Evolutionary conservation across 2,329 filamentous ascomycete species (phyloP).

Genomic region (Trichophyton simii): DNA sequence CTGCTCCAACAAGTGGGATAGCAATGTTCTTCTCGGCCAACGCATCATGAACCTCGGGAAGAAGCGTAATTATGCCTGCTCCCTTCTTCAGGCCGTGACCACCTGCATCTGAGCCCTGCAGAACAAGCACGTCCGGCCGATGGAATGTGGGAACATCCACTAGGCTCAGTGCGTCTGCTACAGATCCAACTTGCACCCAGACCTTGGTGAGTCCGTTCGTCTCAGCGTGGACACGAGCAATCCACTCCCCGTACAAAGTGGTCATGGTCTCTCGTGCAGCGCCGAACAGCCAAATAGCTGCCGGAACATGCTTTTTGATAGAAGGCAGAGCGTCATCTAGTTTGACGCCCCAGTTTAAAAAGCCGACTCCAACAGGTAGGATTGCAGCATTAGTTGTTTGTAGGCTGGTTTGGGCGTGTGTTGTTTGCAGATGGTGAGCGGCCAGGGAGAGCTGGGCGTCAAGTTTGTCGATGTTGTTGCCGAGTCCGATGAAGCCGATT

Average conservation of each 20-base stretch:
- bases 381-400: slow-evolving; percentile 2
- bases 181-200: slow-evolving; percentile 43
- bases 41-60: slow-evolving; percentile 40
- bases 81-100: slow-evolving; percentile 39
- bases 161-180: slow-evolving; percentile 33
- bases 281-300: slow-evolving; percentile 32
- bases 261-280: slow-evolving; percentile 20
- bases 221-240: slow-evolving; percentile 26
- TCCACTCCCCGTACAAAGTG: slow-evolving; percentile 26
- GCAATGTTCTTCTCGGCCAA: slow-evolving; percentile 17
- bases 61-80: slow-evolving; percentile 36
- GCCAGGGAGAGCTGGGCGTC: slow-evolving; percentile 22
- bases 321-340: slow-evolving; percentile 19
- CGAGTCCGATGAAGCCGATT: slow-evolving; percentile 46
- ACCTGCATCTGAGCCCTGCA: slow-evolving; percentile 44
- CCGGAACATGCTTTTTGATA: slow-evolving; percentile 23
- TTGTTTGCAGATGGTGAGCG: slow-evolving; percentile 14
- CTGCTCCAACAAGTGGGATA: slow-evolving; percentile 40
- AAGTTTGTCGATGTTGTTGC: slow-evolving; percentile 33
- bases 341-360: slow-evolving; percentile 29
- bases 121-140: slow-evolving; percentile 36
- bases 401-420: background rate
- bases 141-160: background rate
- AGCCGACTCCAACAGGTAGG: slow-evolving; percentile 31
- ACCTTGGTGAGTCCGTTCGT: slow-evolving; percentile 32